phyloP scores from a whole-genome alignment of 441 rosid genomes.

The Populus trichocarpa region DNA sequence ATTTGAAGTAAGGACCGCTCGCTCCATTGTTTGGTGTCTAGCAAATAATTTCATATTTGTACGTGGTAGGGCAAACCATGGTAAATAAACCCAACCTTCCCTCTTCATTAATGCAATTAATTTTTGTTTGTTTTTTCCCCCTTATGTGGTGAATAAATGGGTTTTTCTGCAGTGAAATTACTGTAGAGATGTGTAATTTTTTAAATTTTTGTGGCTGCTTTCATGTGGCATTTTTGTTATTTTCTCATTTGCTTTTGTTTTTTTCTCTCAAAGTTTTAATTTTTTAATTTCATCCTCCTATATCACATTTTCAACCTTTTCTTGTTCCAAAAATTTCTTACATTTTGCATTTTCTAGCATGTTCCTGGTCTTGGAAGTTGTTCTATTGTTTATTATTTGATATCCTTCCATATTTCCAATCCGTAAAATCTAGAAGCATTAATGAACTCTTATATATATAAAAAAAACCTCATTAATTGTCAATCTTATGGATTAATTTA shows the following conservation, averaged over 20 bases:
- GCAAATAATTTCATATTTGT: too few relatives aligned
- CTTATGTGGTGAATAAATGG: too few relatives aligned
- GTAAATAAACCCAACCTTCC: too few relatives aligned
- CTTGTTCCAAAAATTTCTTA: not conserved
- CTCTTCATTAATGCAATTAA: too few relatives aligned
- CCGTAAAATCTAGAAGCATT: too few relatives aligned
- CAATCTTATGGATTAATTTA: too few relatives aligned
- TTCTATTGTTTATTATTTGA: not conserved
- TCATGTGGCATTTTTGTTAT: not conserved
- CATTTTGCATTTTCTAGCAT: not conserved
- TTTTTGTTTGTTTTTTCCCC: too few relatives aligned
- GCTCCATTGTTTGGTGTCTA: too few relatives aligned
- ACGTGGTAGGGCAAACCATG: not conserved
- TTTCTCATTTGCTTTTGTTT: not conserved
- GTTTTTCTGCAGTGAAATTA: not conserved
- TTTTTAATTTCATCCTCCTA: not conserved
- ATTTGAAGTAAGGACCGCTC: too few relatives aligned
- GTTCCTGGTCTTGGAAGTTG: not conserved
- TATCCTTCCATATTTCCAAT: too few relatives aligned
- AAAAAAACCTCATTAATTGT: too few relatives aligned
- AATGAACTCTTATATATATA: too few relatives aligned
- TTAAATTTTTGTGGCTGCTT: not conserved
- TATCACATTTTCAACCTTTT: not conserved
- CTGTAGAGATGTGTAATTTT: not conserved
- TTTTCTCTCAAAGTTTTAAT: not conserved